Conservation (phyloP, 2,329 filamentous ascomycete genomes). For the Mollisiaceae sp. region DNA sequence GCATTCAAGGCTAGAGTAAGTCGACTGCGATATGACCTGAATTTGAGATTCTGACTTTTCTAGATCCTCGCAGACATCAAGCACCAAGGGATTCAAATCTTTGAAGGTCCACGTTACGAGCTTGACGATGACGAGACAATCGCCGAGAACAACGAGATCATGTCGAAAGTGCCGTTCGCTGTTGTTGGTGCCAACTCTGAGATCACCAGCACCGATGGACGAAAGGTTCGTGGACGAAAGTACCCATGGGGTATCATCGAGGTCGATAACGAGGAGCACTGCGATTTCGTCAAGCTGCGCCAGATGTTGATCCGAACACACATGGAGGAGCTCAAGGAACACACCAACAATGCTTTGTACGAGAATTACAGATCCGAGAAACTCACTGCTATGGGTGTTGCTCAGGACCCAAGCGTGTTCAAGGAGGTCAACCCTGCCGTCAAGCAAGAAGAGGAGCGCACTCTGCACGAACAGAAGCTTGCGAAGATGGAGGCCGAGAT, state of each 20-base stretch:
- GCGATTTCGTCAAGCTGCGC: conserved; percentile 98
- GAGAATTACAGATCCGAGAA: conserved; percentile 99
- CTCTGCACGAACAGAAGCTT: conserved; percentile 98
- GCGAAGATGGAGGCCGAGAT: conserved; percentile 99
- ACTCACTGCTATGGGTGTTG: conserved; percentile 97
- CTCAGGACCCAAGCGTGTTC: conserved; percentile 98
- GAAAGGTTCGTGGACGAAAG: conserved; percentile 92
- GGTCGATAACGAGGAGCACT: conserved; percentile 99
- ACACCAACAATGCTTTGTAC: conserved; percentile 98
- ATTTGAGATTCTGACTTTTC: conserved; percentile 24
- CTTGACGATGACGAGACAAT: conserved; percentile 99
- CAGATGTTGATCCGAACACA: conserved; percentile 99
- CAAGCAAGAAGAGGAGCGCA: conserved; percentile 99
- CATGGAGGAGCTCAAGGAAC: conserved; percentile 99
- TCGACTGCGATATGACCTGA: conserved; percentile 32
- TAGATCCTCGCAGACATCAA: conserved; percentile 97
- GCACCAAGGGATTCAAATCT: conserved; percentile 97
- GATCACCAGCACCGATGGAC: conserved; percentile 87
- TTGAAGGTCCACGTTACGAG: conserved; percentile 97
- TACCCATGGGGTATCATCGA: conserved; percentile 99
- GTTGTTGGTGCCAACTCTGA: conserved; percentile 97
- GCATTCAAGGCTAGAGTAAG: conserved; percentile 96
- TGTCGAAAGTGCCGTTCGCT: conserved; percentile 99
- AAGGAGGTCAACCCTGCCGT: conserved; percentile 99
- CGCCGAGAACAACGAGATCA: conserved; percentile 99